Evolutionary conservation across 345 rosid species (phyloP).

Genomic region (Rhizophora mangle): DNA sequence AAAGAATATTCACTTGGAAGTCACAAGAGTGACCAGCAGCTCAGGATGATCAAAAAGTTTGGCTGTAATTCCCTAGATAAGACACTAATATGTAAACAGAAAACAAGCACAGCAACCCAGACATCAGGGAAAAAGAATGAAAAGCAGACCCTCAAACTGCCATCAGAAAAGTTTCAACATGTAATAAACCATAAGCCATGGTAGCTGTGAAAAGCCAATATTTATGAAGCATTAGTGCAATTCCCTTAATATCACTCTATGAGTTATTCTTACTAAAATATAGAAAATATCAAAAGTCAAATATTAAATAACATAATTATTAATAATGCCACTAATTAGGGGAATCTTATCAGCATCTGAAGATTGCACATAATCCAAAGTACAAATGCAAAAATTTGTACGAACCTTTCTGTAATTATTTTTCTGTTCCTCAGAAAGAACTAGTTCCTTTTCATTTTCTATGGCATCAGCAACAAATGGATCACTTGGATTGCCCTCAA

Average conservation of each 20-base stretch:
- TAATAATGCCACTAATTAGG: too few relatives aligned
- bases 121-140: not conserved
- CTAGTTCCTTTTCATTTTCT: slow-evolving; percentile 68
- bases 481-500: slow-evolving; percentile 60
- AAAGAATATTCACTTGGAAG: not conserved
- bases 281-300: too few relatives aligned
- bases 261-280: too few relatives aligned
- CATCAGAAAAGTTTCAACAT: too few relatives aligned
- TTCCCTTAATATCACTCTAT: too few relatives aligned
- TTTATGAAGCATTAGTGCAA: too few relatives aligned
- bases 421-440: slow-evolving; percentile 78
- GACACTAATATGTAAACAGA: not conserved
- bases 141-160: too few relatives aligned
- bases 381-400: not conserved
- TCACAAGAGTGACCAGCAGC: not conserved
- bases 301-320: too few relatives aligned
- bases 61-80: not conserved
- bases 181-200: too few relatives aligned
- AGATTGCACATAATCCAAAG: not conserved
- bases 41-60: not conserved
- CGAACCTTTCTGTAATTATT: slow-evolving; percentile 75
- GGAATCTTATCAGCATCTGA: too few relatives aligned
- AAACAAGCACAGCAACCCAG: not conserved
- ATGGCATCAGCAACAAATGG: slow-evolving; percentile 82
- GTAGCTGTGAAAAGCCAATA: too few relatives aligned